Conservation (phyloP, 306 rosid species). For the Cercis canadensis region DNA sequence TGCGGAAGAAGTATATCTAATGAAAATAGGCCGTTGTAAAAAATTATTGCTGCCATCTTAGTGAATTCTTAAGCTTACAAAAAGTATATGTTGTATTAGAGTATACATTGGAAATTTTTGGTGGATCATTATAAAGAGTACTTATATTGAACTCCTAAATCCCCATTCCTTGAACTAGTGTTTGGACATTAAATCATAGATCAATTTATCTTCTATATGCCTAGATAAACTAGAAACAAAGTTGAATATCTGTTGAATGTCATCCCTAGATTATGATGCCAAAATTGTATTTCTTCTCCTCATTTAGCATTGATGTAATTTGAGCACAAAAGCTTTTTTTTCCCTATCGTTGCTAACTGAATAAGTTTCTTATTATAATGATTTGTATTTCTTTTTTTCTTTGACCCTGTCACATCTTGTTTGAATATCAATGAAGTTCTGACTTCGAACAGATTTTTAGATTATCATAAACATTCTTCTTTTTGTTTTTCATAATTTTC, state of each 20-base stretch:
- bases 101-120: background rate
- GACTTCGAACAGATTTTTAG: background rate
- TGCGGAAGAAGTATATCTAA: no score
- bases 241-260: background rate
- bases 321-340: background rate
- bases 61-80: background rate
- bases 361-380: background rate
- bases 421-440: background rate
- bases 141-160: background rate
- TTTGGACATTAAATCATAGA: constrained; percentile 15
- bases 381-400: background rate
- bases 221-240: constrained; percentile 22
- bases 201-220: constrained; percentile 10
- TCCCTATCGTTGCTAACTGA: background rate
- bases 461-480: background rate
- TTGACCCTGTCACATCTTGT: background rate
- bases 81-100: background rate
- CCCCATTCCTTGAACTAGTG: constrained; percentile 7
- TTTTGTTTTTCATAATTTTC: no score
- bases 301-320: constrained; percentile 7
- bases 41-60: no score
- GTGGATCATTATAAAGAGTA: background rate
- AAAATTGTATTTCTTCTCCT: background rate
- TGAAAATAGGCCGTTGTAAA: no score
- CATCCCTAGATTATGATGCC: constrained; percentile 27